Evolutionary conservation across 2,329 filamentous ascomycete genomes (phyloP), one percentile per base, ranked within the genome.

Genomic region (Paraphaeosphaeria minitans): DNA sequence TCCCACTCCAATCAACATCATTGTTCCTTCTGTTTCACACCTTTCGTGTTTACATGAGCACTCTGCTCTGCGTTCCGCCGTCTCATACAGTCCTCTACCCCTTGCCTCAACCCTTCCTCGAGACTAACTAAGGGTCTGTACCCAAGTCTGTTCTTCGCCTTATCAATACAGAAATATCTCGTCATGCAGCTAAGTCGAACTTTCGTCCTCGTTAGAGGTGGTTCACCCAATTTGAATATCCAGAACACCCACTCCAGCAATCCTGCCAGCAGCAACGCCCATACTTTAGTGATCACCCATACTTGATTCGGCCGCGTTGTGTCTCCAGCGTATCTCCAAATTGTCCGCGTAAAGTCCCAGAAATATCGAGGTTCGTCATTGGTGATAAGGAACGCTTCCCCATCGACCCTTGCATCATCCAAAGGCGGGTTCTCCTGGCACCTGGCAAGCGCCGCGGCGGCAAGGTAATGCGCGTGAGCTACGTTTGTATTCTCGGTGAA

Each of bases 401-500:
- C 61, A 31, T 63, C 57, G 3, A 64, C 63, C n/a, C 49, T 24
- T 7, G 27, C 13, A n/a, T 47, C n/a, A 0, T 59, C 48, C 6
- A 55, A 35, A 16, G 35, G 24, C 1, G 45, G 33, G 29, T 51
- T 24, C 7, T 37, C 12, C 9, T 21, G 8, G 39, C 48, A 24
- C 22, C 50, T 41, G n/a, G 62, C 3, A 24, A 65, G 61, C 1
- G 42, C 49, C 16, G 53, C 49, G 2, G 61, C 63, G 4, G 61
- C 43, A 8, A 64, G 57, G n/a, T 62, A 29, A 31, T 66, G 58
- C 6, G 57, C 62, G 33, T 64, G 21, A 19, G 63, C 57, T 16
- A 48, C 50, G 51, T 67, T 67, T 3, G 53, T 56, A 13, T 59
- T 56, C 31, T 67, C 66, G 8, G 56, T 64, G 45, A 45, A 65